A percentile compares a stretch with the other conserved stretches of the same genome.
Evolutionary conservation across 2,329 filamentous ascomycete genomes (phyloP).

Genomic region (Grosmannia serpens): DNA sequence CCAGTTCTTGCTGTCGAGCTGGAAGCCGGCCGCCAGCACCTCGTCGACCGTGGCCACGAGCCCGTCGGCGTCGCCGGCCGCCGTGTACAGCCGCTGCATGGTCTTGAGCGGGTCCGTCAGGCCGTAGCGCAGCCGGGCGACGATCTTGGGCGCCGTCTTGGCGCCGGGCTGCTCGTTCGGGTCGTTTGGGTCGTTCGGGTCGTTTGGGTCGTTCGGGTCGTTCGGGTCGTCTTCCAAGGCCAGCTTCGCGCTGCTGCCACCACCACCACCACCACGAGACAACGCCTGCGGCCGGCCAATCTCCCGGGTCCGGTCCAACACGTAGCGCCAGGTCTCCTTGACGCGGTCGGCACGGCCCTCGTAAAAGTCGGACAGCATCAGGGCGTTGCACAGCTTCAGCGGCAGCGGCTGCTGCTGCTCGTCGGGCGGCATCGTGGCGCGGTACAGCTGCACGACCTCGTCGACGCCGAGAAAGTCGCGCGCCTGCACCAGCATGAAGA

Average conservation of each 20-base stretch:
- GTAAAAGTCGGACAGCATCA: slow-evolving; percentile 56
- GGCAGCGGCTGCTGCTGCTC: slow-evolving; percentile 28
- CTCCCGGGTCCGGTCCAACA: slow-evolving; percentile 39
- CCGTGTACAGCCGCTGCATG: slow-evolving; percentile 34
- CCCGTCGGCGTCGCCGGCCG: slow-evolving; percentile 29
- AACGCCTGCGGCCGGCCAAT: slow-evolving; percentile 23
- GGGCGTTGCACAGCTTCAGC: slow-evolving; percentile 43
- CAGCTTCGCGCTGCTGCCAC: too few species aligned
- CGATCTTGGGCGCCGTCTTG: too few species aligned
- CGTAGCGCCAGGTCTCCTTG: slow-evolving; percentile 53
- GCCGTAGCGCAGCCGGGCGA: slow-evolving; percentile 40
- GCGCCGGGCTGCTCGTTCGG: too few species aligned
- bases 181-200: slow-evolving; percentile 1
- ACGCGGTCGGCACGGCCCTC: slow-evolving; percentile 49
- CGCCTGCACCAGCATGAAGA: slow-evolving; percentile 29
- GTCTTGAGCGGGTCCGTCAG: slow-evolving; percentile 36
- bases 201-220: slow-evolving; percentile 5
- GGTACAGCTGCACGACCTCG: slow-evolving; percentile 35
- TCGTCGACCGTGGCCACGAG: slow-evolving; percentile 37
- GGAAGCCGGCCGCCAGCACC: slow-evolving; percentile 57
- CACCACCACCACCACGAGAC: neutral
- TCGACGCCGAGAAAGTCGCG: slow-evolving; percentile 25
- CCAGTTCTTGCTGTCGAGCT: slow-evolving; percentile 67
- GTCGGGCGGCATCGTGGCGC: slow-evolving; percentile 17
- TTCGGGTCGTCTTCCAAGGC: neutral